Percentiles rank a stretch among this genome's conserved stretches.
Evolutionary conservation across 2,329 filamentous ascomycete species (phyloP).

Genomic region (Claviceps arundinis): DNA sequence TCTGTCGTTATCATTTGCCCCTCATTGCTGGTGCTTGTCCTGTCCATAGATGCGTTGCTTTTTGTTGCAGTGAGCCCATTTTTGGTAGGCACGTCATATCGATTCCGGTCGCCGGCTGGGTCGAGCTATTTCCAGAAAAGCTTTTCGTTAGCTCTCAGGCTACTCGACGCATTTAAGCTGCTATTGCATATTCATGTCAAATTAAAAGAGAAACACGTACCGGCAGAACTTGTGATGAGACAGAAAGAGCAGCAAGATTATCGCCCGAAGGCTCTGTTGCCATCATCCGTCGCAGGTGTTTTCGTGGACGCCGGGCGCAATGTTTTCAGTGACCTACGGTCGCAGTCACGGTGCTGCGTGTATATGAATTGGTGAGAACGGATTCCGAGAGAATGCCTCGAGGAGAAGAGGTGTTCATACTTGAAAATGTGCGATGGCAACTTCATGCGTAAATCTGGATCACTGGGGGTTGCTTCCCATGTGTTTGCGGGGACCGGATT

Average conservation of each 20-base stretch:
- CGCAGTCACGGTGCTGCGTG: conserved; percentile 5
- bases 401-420: neutral
- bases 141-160: neutral
- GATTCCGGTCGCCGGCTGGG: conserved; percentile 33
- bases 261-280: conserved; percentile 46
- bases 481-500: neutral
- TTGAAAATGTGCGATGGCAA: neutral
- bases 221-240: conserved; percentile 30
- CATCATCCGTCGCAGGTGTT: conserved; percentile 40
- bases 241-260: conserved; percentile 40
- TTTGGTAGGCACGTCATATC: conserved; percentile 27
- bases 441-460: neutral
- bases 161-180: neutral
- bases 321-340: conserved; percentile 9
- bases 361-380: neutral
- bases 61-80: conserved; percentile 31
- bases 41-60: conserved; percentile 41
- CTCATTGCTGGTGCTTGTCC: conserved; percentile 44
- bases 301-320: conserved; percentile 16
- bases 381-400: neutral
- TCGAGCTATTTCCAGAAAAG: conserved; percentile 12
- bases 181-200: neutral
- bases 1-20: conserved; percentile 48
- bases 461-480: neutral
- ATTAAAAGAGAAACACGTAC: conserved; percentile 18